phyloP scores from a whole-genome alignment of 2,329 filamentous ascomycete genomes.

The Hypoxylon sp. region DNA sequence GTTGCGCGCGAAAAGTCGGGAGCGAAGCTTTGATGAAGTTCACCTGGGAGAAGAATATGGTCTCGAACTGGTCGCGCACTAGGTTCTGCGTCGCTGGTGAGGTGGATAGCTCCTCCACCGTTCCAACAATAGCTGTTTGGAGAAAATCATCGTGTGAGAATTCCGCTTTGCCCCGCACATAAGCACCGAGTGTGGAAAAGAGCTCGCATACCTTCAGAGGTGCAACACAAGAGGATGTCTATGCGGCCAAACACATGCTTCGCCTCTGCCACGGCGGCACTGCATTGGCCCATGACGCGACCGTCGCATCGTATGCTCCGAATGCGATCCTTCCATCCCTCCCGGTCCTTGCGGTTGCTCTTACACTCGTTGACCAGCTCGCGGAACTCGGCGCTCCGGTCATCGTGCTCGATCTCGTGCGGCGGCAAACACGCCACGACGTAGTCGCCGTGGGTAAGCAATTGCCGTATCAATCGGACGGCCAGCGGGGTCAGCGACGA shows the following conservation, averaged over 20 bases:
- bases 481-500: constrained; percentile 87
- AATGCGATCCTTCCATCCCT: constrained; percentile 86
- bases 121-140: constrained; percentile 80
- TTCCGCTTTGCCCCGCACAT: constrained; percentile 26
- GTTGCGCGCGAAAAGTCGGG: constrained; percentile 81
- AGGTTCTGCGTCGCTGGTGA: constrained; percentile 79
- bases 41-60: constrained; percentile 93
- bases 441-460: constrained; percentile 92
- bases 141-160: constrained; percentile 39
- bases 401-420: constrained; percentile 81
- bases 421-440: constrained; percentile 87
- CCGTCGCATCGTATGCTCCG: constrained; percentile 74
- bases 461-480: constrained; percentile 82
- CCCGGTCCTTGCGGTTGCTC: constrained; percentile 71
- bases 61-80: constrained; percentile 91
- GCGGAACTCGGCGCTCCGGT: constrained; percentile 82
- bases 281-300: constrained; percentile 76
- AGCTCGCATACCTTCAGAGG: constrained; percentile 76
- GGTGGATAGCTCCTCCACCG: constrained; percentile 89
- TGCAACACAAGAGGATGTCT: constrained; percentile 91
- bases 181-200: constrained; percentile 11
- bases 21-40: constrained; percentile 94
- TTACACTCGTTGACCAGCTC: constrained; percentile 80
- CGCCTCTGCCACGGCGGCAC: constrained; percentile 88
- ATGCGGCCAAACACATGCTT: constrained; percentile 86